Evolutionary conservation across 257 asterid genomes (phyloP).

Genomic region (Nicotiana otophora): DNA sequence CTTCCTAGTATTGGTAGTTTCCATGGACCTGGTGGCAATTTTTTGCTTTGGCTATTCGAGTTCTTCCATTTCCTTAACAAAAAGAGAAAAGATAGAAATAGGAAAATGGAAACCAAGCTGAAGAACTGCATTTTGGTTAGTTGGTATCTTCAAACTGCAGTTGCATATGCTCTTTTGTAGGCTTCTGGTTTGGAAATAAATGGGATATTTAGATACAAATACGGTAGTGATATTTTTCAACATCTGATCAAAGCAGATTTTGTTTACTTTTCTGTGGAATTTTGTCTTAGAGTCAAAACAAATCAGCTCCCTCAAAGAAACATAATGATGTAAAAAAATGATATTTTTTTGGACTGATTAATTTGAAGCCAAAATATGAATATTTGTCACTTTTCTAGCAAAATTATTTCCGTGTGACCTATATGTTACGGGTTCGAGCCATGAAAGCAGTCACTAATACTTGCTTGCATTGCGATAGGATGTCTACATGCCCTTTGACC

Average conservation of each 20-base stretch:
- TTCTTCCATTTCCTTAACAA: background rate
- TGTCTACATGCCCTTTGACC: too few species aligned
- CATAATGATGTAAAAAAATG: background rate
- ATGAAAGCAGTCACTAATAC: too few species aligned
- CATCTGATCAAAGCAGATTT: background rate
- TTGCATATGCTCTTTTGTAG: background rate
- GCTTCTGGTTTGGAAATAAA: background rate
- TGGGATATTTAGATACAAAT: too few species aligned
- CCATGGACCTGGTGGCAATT: constrained; percentile 40
- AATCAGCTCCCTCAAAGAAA: background rate
- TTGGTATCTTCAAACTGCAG: background rate
- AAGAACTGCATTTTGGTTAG: background rate
- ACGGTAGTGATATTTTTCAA: background rate
- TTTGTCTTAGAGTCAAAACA: too few species aligned
- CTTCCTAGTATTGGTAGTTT: constrained; percentile 31
- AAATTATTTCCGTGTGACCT: too few species aligned
- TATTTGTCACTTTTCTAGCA: too few species aligned
- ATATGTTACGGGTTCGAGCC: too few species aligned
- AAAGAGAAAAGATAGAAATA: background rate
- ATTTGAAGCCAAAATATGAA: background rate
- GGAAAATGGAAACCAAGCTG: background rate
- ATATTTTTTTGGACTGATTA: background rate
- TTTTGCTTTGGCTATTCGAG: background rate
- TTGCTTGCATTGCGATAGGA: too few species aligned
- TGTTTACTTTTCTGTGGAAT: background rate